A percentile compares a stretch with the other conserved stretches of the same genome.
Evolutionary conservation across 352 stramenopile genomes (phyloP).

Genomic region (Lagenidium giganteum): DNA sequence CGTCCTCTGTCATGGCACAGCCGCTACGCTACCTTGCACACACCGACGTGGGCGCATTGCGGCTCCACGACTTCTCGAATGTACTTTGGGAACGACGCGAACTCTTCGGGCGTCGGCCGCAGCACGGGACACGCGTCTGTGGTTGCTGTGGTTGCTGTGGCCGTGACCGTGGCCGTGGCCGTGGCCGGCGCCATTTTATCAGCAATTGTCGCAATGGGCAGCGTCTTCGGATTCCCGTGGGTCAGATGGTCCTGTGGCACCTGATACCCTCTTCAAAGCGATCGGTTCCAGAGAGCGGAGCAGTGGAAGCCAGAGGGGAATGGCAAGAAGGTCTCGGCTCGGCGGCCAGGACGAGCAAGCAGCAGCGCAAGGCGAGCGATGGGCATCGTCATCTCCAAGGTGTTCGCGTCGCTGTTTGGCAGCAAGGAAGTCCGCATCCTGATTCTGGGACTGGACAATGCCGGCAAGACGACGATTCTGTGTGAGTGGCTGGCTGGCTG

Average conservation of each 20-base stretch:
- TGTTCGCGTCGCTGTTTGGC: conserved; percentile 98
- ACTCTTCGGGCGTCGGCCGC: conserved; percentile 76
- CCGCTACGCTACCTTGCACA: conserved; percentile 80
- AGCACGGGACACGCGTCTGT: conserved; percentile 77
- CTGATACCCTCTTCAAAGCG: too few species aligned
- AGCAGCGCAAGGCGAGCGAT: conserved; percentile 47
- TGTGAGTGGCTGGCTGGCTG: conserved; percentile 60
- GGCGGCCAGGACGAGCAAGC: too few species aligned
- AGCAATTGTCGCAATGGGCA: too few species aligned
- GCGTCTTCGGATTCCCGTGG: too few species aligned
- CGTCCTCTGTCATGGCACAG: too few species aligned
- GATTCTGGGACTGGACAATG: conserved; percentile 99
- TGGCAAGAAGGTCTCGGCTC: too few species aligned
- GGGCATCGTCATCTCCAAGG: conserved; percentile 96
- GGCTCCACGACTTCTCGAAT: conserved; percentile 80
- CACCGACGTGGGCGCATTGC: conserved; percentile 65
- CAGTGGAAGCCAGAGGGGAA: too few species aligned
- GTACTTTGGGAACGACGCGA: conserved; percentile 81
- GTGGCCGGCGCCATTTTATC: too few species aligned
- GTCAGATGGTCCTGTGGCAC: too few species aligned
- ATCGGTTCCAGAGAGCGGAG: too few species aligned
- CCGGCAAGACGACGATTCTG: conserved; percentile 99
- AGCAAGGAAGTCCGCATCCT: conserved; percentile 99
- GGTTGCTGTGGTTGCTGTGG: neutral
- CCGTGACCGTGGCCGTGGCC: too few species aligned